Conservation (phyloP, 441 rosid genomes). For the Brassica balearica region DNA sequence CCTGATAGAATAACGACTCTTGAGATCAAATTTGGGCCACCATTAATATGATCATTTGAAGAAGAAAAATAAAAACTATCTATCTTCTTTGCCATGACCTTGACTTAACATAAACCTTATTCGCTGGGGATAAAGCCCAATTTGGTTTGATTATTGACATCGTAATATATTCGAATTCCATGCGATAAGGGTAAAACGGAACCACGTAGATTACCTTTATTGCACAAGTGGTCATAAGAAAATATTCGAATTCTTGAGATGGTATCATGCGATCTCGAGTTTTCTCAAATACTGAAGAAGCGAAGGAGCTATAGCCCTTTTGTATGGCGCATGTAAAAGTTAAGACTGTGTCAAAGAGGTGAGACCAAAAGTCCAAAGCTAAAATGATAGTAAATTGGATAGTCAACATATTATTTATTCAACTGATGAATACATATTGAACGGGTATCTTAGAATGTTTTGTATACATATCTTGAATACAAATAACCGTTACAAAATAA, state of each 20-base stretch:
- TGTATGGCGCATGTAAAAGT: background rate
- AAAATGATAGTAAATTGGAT: background rate
- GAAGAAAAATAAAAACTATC: slow-evolving; percentile 1
- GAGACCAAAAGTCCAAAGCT: background rate
- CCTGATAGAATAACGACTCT: slow-evolving; percentile 34
- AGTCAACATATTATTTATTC: background rate
- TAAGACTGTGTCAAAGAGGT: background rate
- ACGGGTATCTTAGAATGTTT: too few species aligned
- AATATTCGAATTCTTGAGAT: slow-evolving; percentile 18
- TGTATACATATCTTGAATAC: background rate
- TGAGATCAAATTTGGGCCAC: slow-evolving; percentile 31
- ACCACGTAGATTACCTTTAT: slow-evolving; percentile 24
- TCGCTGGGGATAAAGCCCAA: slow-evolving; percentile 29
- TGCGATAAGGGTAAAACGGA: slow-evolving; percentile 36
- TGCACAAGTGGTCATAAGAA: slow-evolving; percentile 28
- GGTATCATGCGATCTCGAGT: slow-evolving; percentile 35
- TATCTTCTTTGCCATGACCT: slow-evolving; percentile 25
- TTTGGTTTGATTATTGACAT: slow-evolving; percentile 37
- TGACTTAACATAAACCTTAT: slow-evolving; percentile 22
- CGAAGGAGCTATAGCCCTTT: background rate
- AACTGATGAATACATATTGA: too few species aligned
- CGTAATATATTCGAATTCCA: slow-evolving; percentile 21
- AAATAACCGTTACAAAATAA: background rate
- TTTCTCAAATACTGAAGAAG: slow-evolving; percentile 20
- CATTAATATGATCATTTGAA: background rate